Evolutionary conservation across 176 grass and related monocot genomes (phyloP), one percentile per base, ranked within the genome.

Genomic region (Cenchrus fungigraminus): DNA sequence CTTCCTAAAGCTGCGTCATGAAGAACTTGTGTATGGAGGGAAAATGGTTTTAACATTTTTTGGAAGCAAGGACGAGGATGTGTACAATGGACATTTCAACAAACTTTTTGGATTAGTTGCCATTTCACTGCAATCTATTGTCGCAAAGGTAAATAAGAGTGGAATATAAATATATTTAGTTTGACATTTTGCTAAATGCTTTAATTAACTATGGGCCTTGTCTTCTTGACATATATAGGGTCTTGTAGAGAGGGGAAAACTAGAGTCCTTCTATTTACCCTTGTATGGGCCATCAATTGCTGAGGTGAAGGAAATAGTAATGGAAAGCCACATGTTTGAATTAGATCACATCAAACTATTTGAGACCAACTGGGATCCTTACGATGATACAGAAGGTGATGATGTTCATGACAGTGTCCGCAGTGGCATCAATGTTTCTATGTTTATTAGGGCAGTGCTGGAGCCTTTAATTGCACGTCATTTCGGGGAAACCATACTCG

Each of bases 11-110:
- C 8, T 80, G 13, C 89, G 89, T 2, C 40, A 11, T 6, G n/a
- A 79, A 20, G 44, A 94, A 76, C 79, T 94, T 10, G 70, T 40
- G 6, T 0, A 32, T 4, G 55, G 80, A 17, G 92, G 92, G 0
- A 64, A 34, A 2, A 94, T 94, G 86, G 4, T 91, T 16, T 20
- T 91, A 25, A 68, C 80, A 17, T 82, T 89, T 73, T 1, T 71
- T 1, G 92, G 76, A 8, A 91, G 80, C n/a, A 87, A 84, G 70
- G 53, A 64, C 0, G 25, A 46, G 0, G 19, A 74, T 11, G 19
- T 66, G 12, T 43, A 43, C 1, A 15, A 7, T 55, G 60, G 29
- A 55, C 59, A 84, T 1, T 20, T 15, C 2, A 52, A 40, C 19
- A 6, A 54, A 43, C 1, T 54, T 54, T 75, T 1, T 3, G 82